phyloP scores from a whole-genome alignment of 2,329 filamentous ascomycete species.

The Hymenoscyphus repandus region DNA sequence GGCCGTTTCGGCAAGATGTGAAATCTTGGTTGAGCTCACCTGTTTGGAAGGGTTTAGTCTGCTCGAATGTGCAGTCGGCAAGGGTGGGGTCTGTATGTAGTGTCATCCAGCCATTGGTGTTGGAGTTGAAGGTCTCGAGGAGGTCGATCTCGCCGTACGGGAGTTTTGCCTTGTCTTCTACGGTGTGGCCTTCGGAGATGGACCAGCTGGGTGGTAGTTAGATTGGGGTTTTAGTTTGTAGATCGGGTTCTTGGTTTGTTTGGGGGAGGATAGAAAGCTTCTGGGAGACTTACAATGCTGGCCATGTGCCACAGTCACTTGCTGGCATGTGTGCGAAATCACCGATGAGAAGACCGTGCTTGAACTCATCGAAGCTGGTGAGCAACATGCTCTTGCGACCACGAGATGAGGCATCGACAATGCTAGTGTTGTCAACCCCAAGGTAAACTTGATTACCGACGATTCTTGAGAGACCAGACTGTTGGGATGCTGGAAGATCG shows the following conservation, averaged over 20 bases:
- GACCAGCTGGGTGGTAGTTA: constrained; percentile 16
- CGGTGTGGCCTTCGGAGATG: constrained; percentile 11
- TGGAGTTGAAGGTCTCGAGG: constrained; percentile 55
- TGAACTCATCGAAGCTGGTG: background rate
- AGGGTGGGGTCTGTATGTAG: constrained; percentile 15
- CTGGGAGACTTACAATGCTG: constrained; percentile 40
- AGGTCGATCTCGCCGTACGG: constrained; percentile 28
- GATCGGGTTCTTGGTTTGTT: constrained; percentile 10
- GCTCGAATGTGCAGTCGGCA: constrained; percentile 14
- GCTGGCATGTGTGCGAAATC: constrained; percentile 5
- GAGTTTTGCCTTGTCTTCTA: constrained; percentile 7
- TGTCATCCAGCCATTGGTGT: constrained; percentile 13
- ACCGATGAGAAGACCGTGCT: constrained; percentile 4
- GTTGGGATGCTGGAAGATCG: constrained; percentile 42
- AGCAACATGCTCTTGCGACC: constrained; percentile 4
- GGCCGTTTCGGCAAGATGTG: constrained; percentile 33
- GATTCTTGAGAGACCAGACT: constrained; percentile 51
- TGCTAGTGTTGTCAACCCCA: constrained; percentile 3
- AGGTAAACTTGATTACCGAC: constrained; percentile 50
- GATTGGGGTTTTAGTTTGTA: constrained; percentile 8
- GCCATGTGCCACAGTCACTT: constrained; percentile 1
- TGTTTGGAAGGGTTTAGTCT: constrained; percentile 1
- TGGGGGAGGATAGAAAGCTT: background rate
- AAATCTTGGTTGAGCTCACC: constrained; percentile 32
- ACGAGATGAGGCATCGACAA: background rate